These are phyloP conservation scores for Penicillium turbatum DNA, from an alignment of 495 filamentous ascomycete species.

Conservation along the genomic window DNA sequence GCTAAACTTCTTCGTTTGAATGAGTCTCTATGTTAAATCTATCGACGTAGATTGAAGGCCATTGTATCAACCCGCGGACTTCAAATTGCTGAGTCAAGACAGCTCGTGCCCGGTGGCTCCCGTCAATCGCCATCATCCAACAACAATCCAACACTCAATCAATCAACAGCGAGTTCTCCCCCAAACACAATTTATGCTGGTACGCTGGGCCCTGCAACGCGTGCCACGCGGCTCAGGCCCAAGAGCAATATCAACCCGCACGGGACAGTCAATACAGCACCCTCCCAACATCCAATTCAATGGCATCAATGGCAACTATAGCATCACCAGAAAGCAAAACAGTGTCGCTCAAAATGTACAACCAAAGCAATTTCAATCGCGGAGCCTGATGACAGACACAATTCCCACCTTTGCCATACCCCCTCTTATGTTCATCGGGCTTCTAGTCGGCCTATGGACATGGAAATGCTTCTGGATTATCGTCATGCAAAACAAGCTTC, in stretches of 20 bases:
- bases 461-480: slow-evolving; percentile 83
- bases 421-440: slow-evolving; percentile 61
- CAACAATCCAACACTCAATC: neutral
- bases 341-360: neutral
- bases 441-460: slow-evolving; percentile 63
- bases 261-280: neutral
- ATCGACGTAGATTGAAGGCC: neutral
- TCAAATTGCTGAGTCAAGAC: slow-evolving; percentile 7
- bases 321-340: neutral
- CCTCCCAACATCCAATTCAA: neutral
- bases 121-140: neutral
- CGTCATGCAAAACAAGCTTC: slow-evolving; percentile 76
- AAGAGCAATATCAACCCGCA: neutral
- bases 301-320: neutral
- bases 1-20: no score
- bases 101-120: neutral
- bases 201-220: neutral
- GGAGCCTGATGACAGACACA: slow-evolving; percentile 7
- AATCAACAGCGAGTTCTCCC: neutral
- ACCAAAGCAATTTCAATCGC: neutral
- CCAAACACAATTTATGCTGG: neutral
- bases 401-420: slow-evolving; percentile 57
- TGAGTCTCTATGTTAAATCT: no score
- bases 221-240: neutral
- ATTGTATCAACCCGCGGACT: no score